Conservation (phyloP, 1,139 yeast genomes). For the Pneumocystis wakefieldiae region DNA sequence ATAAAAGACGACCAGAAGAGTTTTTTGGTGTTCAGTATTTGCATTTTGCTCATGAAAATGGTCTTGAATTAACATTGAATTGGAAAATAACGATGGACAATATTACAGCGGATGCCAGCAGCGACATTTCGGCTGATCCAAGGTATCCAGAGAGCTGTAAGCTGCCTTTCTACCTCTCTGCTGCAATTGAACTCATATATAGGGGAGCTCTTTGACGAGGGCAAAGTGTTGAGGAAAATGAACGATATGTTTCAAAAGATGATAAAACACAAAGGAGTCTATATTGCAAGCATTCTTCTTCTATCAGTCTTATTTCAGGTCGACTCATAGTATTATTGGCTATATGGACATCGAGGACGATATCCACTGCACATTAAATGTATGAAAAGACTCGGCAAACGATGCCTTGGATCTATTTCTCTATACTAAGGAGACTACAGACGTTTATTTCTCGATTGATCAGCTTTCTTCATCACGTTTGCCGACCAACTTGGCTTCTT, state of each 20-base stretch:
- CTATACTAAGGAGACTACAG: not conserved
- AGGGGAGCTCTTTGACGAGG: not conserved
- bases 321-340: not conserved
- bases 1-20: not conserved
- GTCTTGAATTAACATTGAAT: not conserved
- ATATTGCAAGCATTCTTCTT: not conserved
- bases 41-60: not conserved
- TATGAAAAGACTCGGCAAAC: not conserved
- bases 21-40: not conserved
- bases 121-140: not conserved
- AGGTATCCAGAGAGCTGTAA: not conserved
- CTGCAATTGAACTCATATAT: not conserved
- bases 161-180: not conserved
- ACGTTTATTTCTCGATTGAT: slow-evolving; percentile 1
- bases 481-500: slow-evolving; percentile 87
- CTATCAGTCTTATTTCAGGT: not conserved
- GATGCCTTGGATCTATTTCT: not conserved
- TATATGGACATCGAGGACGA: not conserved
- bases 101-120: not conserved
- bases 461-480: slow-evolving; percentile 54
- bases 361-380: not conserved
- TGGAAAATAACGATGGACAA: not conserved
- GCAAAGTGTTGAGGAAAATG: not conserved
- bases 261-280: not conserved
- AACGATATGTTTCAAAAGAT: not conserved